phyloP scores from a whole-genome alignment of 805 yeast species.

The Yarrowia osloensis region DNA sequence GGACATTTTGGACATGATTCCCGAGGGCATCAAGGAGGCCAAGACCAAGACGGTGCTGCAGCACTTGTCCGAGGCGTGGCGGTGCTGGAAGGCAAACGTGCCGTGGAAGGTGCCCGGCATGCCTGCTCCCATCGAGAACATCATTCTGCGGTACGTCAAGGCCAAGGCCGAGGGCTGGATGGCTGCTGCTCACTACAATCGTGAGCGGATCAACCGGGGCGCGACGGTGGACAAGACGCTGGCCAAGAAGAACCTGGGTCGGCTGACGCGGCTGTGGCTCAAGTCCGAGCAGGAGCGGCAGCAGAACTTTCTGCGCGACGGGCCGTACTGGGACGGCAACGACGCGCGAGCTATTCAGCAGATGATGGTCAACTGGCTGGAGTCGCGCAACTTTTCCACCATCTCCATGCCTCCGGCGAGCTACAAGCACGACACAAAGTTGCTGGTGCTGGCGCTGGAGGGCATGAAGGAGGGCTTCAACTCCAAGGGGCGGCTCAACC shows the following conservation, averaged over 20 bases:
- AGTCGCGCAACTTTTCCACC: slow-evolving; percentile 76
- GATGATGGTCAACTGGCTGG: slow-evolving; percentile 90
- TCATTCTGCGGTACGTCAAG: slow-evolving; percentile 84
- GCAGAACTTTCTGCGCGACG: slow-evolving; percentile 71
- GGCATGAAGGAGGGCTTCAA: slow-evolving; percentile 78
- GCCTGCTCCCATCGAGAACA: slow-evolving; percentile 84
- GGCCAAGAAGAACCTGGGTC: slow-evolving; percentile 88
- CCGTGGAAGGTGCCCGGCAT: slow-evolving; percentile 98
- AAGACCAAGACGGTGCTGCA: slow-evolving; percentile 86
- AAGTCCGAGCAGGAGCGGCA: slow-evolving; percentile 91
- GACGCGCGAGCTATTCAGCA: slow-evolving; percentile 87
- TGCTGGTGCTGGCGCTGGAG: slow-evolving; percentile 86
- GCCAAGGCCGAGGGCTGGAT: slow-evolving; percentile 98
- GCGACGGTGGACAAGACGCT: slow-evolving; percentile 92
- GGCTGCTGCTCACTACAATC: slow-evolving; percentile 85
- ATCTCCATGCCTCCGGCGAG: slow-evolving; percentile 92
- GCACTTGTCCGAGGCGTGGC: slow-evolving; percentile 97
- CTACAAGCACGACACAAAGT: slow-evolving; percentile 90
- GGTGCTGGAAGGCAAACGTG: slow-evolving; percentile 98
- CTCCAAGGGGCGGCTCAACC: slow-evolving; percentile 73
- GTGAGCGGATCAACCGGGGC: slow-evolving; percentile 88
- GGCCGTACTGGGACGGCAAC: slow-evolving; percentile 81
- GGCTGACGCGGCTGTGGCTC: slow-evolving; percentile 89
- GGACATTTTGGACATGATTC: slow-evolving; percentile 95
- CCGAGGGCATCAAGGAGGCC: slow-evolving; percentile 85